Evolutionary conservation across 306 rosid genomes (phyloP), one percentile per base, ranked within the genome.

Genomic region (Citrullus amarus): DNA sequence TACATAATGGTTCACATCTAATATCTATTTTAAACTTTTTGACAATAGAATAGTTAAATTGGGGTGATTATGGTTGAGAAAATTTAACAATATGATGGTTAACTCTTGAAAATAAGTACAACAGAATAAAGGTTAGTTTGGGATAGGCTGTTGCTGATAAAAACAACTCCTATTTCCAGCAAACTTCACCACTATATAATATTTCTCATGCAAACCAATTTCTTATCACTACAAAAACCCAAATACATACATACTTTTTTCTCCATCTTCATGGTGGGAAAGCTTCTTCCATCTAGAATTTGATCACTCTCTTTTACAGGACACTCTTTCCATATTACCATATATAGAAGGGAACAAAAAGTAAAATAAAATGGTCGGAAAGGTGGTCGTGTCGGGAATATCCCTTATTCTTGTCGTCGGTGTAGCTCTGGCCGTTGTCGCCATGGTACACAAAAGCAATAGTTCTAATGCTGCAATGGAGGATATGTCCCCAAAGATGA

Each of bases 351-450:
- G 38, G 38, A 34, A 2, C 38, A 34, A 34, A 34, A 63, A 7
- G 2, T 9, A 66, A 44, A 75, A 2, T 9, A 9, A 20, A 1
- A 92, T 89, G 93, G 34, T 25, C 0, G 87, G 88, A 3, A 91
- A 88, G 79, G 44, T 83, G 44, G 14, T 87, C 25, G 41, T 87
- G 0, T 86, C 96, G 0, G 84, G 51, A 7, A 62, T 89, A 38
- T 88, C 91, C 59, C 68, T 93, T 38, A 85, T 93, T 53, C 89
- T 93, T 0, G 86, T 91, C 1, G 93, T 91, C 1, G 97, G 97
- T 3, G 93, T 89, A 8, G 92, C 80, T 5, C 39, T 89, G 0
- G 94, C 91, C 0, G 82, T 87, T 4, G 85, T 86, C 0, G 88
- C 89, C 0, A 48, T 83, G 0, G 85, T 90, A 30, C 51, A 62